Conservation (phyloP, 805 yeast species). For the Nakazawaea sp. region DNA sequence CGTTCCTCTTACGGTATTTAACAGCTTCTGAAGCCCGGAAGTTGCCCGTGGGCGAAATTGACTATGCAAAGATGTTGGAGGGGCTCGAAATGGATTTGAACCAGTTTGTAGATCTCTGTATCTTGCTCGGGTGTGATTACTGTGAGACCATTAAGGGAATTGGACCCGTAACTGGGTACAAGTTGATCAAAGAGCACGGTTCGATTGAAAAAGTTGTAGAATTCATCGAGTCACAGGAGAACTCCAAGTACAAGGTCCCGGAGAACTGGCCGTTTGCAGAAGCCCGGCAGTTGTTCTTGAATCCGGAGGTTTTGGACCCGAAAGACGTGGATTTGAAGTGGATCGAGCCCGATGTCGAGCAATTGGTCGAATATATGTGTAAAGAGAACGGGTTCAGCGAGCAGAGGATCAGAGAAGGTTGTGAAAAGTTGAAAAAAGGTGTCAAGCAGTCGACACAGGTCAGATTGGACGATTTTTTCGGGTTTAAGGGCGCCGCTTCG, state of each 20-base stretch:
- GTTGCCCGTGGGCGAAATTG: conserved; percentile 83
- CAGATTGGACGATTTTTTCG: conserved; percentile 87
- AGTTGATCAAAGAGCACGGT: conserved; percentile 80
- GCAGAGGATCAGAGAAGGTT: conserved; percentile 84
- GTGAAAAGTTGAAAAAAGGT: conserved; percentile 77
- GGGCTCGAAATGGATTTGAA: conserved; percentile 68
- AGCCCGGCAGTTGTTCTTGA: conserved; percentile 75
- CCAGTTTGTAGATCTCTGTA: conserved; percentile 87
- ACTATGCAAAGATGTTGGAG: conserved; percentile 58
- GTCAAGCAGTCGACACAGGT: conserved; percentile 85
- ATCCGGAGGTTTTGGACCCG: conserved; percentile 73
- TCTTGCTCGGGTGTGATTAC: conserved; percentile 92
- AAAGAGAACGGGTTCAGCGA: conserved; percentile 87
- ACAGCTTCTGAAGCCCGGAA: conserved; percentile 94
- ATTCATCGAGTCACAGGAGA: conserved; percentile 45
- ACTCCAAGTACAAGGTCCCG: conserved; percentile 72
- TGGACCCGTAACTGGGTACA: conserved; percentile 92
- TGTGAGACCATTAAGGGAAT: conserved; percentile 93
- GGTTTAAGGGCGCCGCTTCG: conserved; percentile 40
- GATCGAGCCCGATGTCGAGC: conserved; percentile 84
- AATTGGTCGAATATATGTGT: conserved; percentile 75
- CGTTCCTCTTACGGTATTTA: conserved; percentile 75
- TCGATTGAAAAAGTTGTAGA: conserved; percentile 74
- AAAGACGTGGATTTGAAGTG: conserved; percentile 68
- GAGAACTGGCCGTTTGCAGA: conserved; percentile 92